phyloP scores from a whole-genome alignment of 176 grass and related monocot species.

The Pontederia paniculata region DNA sequence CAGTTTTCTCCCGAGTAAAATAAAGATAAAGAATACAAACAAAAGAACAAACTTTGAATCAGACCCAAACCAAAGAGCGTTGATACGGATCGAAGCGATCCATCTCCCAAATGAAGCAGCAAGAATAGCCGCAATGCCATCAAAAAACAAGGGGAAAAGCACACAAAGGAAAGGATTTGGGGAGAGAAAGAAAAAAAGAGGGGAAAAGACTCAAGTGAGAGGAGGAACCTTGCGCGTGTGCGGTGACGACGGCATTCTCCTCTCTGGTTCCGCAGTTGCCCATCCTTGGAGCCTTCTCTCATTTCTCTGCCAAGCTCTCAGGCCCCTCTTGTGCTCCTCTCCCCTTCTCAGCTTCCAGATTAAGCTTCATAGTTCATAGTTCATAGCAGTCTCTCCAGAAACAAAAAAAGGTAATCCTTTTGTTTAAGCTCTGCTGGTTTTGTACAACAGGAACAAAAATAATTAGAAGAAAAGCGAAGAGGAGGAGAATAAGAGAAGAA shows the following conservation, averaged over 20 bases:
- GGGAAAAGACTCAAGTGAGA: neutral
- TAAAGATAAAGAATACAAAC: neutral
- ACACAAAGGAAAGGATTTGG: neutral
- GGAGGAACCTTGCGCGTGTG: slow-evolving; percentile 70
- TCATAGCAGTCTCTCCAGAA: neutral
- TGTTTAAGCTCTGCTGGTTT: neutral
- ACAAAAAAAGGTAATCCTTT: slow-evolving; percentile 1
- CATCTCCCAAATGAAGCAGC: neutral
- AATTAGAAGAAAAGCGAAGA: neutral
- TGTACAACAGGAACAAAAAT: neutral
- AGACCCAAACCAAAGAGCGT: neutral
- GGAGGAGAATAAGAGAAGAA: slow-evolving; percentile 14
- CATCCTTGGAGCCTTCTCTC: slow-evolving; percentile 54
- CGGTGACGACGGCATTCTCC: slow-evolving; percentile 97
- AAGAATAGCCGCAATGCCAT: slow-evolving; percentile 9
- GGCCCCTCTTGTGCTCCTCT: slow-evolving; percentile 13
- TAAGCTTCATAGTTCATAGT: slow-evolving; percentile 8
- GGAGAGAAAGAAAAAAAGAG: slow-evolving; percentile 5
- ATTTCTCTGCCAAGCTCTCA: slow-evolving; percentile 27
- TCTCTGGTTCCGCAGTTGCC: slow-evolving; percentile 93
- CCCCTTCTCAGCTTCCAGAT: neutral
- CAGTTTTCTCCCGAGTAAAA: too few species aligned
- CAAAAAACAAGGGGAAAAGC: neutral
- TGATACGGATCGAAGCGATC: neutral
- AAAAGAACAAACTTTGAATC: neutral